Percentiles rank a stretch among this genome's conserved stretches.
These are phyloP conservation scores for Penicillium sp. DNA, from an alignment of 2,329 filamentous ascomycete species.

Conservation along the genomic window DNA sequence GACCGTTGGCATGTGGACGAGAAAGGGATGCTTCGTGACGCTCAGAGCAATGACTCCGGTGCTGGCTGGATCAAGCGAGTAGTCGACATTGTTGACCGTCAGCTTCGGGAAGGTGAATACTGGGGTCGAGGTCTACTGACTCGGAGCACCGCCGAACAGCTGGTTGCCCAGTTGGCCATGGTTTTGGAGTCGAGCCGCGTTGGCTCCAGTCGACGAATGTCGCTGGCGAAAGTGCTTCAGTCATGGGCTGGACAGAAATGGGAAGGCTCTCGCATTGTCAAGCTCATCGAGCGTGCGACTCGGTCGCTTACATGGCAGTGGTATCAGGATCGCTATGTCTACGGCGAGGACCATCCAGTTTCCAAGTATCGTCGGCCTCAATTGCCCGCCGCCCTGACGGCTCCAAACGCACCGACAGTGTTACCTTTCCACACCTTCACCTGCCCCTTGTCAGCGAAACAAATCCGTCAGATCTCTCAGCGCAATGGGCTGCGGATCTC, in stretches of 20 bases:
- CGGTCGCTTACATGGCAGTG: slow-evolving; percentile 72
- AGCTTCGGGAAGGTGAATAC: slow-evolving; percentile 74
- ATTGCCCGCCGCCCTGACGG: slow-evolving; percentile 64
- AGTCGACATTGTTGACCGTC: slow-evolving; percentile 81
- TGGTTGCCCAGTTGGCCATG: slow-evolving; percentile 47
- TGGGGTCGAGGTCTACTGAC: slow-evolving; percentile 75
- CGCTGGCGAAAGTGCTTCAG: slow-evolving; percentile 38
- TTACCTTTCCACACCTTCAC: slow-evolving; percentile 98
- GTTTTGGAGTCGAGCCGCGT: slow-evolving; percentile 26
- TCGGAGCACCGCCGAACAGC: slow-evolving; percentile 47
- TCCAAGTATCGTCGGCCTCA: slow-evolving; percentile 65
- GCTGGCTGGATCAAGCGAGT: slow-evolving; percentile 83
- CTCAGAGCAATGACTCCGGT: slow-evolving; percentile 55
- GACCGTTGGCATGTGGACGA: slow-evolving; percentile 94
- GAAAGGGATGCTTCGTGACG: slow-evolving; percentile 73
- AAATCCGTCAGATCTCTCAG: slow-evolving; percentile 90
- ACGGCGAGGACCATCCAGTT: slow-evolving; percentile 50
- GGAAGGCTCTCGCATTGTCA: slow-evolving; percentile 81
- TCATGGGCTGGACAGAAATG: slow-evolving; percentile 69
- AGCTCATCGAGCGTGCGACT: slow-evolving; percentile 78
- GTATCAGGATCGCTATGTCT: slow-evolving; percentile 77
- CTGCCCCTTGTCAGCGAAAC: slow-evolving; percentile 81
- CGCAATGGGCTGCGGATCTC: slow-evolving; percentile 91
- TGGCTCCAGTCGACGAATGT: slow-evolving; percentile 21
- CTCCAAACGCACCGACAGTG: slow-evolving; percentile 87